phyloP scores from a whole-genome alignment of 179 eudicot genomes.

The Silene vulgaris region DNA sequence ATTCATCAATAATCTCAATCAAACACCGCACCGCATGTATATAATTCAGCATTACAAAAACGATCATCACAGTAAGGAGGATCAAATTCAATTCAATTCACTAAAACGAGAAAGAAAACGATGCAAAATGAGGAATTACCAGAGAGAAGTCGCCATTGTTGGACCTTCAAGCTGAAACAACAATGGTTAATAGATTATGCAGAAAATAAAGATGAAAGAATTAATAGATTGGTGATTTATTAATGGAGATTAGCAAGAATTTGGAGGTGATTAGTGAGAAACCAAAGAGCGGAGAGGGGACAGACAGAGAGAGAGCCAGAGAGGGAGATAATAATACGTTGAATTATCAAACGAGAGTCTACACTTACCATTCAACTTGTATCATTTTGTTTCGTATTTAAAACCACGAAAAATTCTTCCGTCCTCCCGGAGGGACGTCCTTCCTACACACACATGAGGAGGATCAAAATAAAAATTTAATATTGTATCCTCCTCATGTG shows the following conservation, averaged over 20 bases:
- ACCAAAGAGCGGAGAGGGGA: neutral
- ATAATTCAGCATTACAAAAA: neutral
- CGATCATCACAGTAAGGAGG: neutral
- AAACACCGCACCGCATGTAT: conserved; percentile 12
- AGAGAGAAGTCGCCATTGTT: conserved; percentile 13
- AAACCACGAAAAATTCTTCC: too few species aligned
- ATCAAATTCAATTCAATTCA: neutral
- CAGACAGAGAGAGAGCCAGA: too few species aligned
- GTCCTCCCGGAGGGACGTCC: too few species aligned
- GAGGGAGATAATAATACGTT: neutral
- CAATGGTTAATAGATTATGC: neutral
- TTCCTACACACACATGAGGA: too few species aligned
- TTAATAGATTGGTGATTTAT: neutral
- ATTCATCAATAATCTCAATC: conserved; percentile 7
- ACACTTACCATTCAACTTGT: neutral
- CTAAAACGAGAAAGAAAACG: neutral
- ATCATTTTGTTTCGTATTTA: too few species aligned
- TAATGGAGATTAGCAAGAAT: neutral
- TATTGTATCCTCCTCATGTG: too few species aligned
- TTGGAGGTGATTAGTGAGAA: neutral
- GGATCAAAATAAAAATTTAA: too few species aligned
- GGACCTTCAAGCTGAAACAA: conserved; percentile 9
- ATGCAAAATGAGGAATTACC: neutral
- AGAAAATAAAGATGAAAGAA: neutral
- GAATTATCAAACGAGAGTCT: neutral